Evolutionary conservation across 169 alveolate genomes (phyloP).

Genomic region (Plasmodium fragile): DNA sequence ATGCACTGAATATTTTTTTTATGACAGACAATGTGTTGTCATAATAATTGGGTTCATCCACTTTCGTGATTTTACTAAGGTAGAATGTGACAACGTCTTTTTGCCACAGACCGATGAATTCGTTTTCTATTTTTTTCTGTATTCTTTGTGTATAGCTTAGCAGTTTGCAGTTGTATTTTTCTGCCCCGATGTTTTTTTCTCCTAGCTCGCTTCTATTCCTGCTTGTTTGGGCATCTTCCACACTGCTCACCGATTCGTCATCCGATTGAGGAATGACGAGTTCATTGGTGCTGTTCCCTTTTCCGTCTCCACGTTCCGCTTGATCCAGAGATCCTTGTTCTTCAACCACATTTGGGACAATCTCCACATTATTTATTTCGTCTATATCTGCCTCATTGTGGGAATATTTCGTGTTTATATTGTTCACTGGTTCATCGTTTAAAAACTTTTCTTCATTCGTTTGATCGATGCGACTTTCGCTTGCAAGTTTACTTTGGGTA

Average conservation of each 20-base stretch:
- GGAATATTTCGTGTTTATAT: neutral
- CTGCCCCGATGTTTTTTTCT: neutral
- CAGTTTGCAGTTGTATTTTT: conserved; percentile 63
- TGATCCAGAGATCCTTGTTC: neutral
- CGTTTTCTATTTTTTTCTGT: conserved; percentile 60
- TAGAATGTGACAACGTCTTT: conserved; percentile 63
- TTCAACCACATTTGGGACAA: neutral
- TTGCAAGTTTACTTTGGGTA: neutral
- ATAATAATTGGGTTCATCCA: conserved; percentile 23
- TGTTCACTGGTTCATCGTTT: neutral
- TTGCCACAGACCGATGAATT: conserved; percentile 67
- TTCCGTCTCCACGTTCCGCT: neutral
- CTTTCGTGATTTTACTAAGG: conserved; percentile 34
- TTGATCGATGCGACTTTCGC: neutral
- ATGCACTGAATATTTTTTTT: conserved; percentile 50
- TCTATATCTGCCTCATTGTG: neutral
- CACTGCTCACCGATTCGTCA: neutral
- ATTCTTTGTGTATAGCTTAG: conserved; percentile 40
- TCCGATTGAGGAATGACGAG: neutral
- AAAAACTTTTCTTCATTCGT: neutral
- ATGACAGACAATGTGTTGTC: conserved; percentile 28
- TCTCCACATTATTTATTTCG: neutral
- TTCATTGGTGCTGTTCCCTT: neutral
- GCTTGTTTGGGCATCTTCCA: neutral
- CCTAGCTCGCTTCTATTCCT: neutral